A percentile compares a stretch with the other conserved stretches of the same genome.
Evolutionary conservation across 1,284 basidiomycete genomes (phyloP).

Genomic region (Ganoderma lingzhi): DNA sequence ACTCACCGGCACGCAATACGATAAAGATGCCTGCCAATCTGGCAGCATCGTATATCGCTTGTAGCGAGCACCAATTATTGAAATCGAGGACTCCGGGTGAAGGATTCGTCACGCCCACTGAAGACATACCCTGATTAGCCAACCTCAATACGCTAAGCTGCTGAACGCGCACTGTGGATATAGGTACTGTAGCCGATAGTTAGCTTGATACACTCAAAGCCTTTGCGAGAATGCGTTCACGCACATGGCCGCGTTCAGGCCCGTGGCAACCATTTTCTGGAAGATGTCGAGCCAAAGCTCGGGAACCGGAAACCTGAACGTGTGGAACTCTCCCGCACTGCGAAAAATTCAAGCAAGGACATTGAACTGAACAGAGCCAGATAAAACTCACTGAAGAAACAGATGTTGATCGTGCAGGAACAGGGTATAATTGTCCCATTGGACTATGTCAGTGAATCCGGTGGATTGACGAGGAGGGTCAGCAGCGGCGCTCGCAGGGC

Average conservation of each 20-base stretch:
- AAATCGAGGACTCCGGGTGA: constrained; percentile 80
- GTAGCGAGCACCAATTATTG: constrained; percentile 69
- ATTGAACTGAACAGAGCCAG: too few species aligned
- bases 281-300: constrained; percentile 85
- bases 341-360: background rate
- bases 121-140: background rate
- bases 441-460: constrained; percentile 39
- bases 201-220: background rate
- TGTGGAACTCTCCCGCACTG: constrained; percentile 82
- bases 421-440: constrained; percentile 45
- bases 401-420: constrained; percentile 41
- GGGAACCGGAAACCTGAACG: constrained; percentile 83
- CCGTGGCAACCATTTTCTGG: constrained; percentile 82
- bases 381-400: constrained; percentile 56
- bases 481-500: constrained; percentile 2
- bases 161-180: constrained; percentile 56
- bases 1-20: constrained; percentile 52
- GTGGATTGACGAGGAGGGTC: constrained; percentile 41
- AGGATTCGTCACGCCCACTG: constrained; percentile 74
- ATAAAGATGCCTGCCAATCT: constrained; percentile 55
- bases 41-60: constrained; percentile 60
- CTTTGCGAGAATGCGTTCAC: background rate
- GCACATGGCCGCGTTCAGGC: constrained; percentile 69
- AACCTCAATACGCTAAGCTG: background rate
- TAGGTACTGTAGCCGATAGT: constrained; percentile 58